Base-by-base conservation (phyloP, 192 early-diverging fungal species). In the Linnemannia zychae region DNA sequence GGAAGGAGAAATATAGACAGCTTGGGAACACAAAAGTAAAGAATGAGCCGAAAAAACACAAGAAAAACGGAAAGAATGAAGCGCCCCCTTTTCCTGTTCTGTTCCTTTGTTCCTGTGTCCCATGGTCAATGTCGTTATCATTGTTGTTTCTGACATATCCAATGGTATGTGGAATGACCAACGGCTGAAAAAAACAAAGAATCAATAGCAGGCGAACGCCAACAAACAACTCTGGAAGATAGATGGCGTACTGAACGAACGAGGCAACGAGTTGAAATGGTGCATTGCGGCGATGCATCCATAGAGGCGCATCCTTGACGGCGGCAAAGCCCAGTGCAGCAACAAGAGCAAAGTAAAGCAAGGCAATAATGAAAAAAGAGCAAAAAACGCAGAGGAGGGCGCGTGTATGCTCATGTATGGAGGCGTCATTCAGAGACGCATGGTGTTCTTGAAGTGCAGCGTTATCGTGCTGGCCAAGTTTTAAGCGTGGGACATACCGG, bases 401-500 rank as follows among this genome's bases (percentile, higher is more conserved):
- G 12, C 28, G 57, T 31, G n/a, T 33, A 31, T 63, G 40, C 40
- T 3, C 24, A 63, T 63, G 28, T 63, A 31, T 13, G 12, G 28
- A 63, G 28, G 28, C 57, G 28, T 31, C 57, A 33, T 33, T 33
- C 57, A 63, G 57, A 2, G 57, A 63, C 57, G 6, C 24, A 63
- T 31, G 2, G 28, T n/a, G 24, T 9, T 31, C 11, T 12, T 31
- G 57, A 31, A 44, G 28, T 73, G 44, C 48, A 50, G 31, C 28
- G n/a, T 38, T 18, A 11, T 33, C 33, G 31, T 73, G 31, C 71
- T 22, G 34, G 71, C 3, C 9, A 36, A 53, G 12, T 31, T 24
- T 40, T 11, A 47, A 66, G 20, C 9, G 53, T 38, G 22, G 50
- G 53, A 81, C 79, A 31, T 82, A 82, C 80, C 74, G 40, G 80